Base-by-base conservation (phyloP, 1,284 basidiomycete genomes). In the Sanghuangporus baumii region DNA sequence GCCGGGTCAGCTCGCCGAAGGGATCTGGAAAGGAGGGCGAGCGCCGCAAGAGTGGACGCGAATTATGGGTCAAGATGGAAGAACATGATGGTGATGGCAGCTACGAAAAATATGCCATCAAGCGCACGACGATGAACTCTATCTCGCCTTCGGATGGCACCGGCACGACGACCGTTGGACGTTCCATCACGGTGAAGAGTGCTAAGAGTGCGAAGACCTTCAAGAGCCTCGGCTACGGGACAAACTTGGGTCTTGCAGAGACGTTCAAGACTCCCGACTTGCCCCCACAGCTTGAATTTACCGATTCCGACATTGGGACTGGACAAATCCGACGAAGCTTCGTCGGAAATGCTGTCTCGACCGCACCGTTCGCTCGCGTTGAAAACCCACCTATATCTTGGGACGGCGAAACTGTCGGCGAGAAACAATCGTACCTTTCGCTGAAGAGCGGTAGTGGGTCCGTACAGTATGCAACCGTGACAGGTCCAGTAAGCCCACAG, bases 1-100 rank as follows among this genome's bases (percentile, higher is more conserved):
- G 41, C 20, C 55, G 60, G n/a, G 6, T 31, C 9, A 18, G 38
- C 16, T 16, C 20, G 6, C 31, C 34, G 14, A 43, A 40, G 26
- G 61, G 47, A 34, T 48, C 11, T 41, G 52, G 47, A 14, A 34
- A 47, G 14, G 57, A 62, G 36, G 47, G 18, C 7, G 63, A 61
- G 43, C 56, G 64, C 50, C 48, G 57, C 14, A 65, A 63, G 34
- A 62, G 57, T 36, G 64, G 64, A 12, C 56, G 64, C 26, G 63
- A 64, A 38, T 16, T 61, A 14, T 65, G 64, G 64, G 61, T 65
- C n/a, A 62, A 63, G 47, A 65, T 65, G 64, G 61, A 62, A 26
- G 64, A 65, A 26, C 47, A 56, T n/a, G 64, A 57, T 37, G 51
- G 47, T 16, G 52, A 60, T 37, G 63, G 40, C n/a, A 52, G 37